phyloP scores from a whole-genome alignment of 1,284 basidiomycete genomes.

The Ceratobasidium sp. region DNA sequence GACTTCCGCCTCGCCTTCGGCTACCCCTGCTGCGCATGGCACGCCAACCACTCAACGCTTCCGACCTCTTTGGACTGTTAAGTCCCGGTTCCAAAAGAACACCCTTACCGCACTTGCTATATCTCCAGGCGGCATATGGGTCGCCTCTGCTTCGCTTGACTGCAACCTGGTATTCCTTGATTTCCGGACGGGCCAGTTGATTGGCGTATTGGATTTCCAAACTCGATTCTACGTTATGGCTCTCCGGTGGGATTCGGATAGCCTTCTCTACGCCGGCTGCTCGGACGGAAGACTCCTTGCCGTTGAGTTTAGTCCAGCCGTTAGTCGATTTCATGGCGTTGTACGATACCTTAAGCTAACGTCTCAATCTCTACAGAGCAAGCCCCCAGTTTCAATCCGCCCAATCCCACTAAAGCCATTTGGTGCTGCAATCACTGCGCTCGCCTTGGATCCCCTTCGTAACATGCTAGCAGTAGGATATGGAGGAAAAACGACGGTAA shows the following conservation, averaged over 20 bases:
- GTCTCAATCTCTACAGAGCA: constrained; percentile 5
- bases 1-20: not conserved
- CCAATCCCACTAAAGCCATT: constrained; percentile 2
- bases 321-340: not conserved
- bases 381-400: not conserved
- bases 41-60: not conserved
- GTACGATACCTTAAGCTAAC: not conserved
- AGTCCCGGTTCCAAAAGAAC: constrained; percentile 9
- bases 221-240: not conserved
- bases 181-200: constrained; percentile 9
- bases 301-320: constrained; percentile 5
- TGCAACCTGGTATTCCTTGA: not conserved
- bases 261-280: constrained; percentile 3
- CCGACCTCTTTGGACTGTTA: not conserved
- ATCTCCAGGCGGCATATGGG: not conserved
- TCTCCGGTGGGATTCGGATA: not conserved
- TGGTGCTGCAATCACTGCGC: constrained; percentile 10
- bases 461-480: not conserved
- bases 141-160: constrained; percentile 3
- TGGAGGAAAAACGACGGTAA: not conserved
- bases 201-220: no score
- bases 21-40: not conserved
- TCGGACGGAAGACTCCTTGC: not conserved
- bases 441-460: constrained; percentile 8
- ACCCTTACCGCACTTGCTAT: not conserved